These are phyloP conservation scores for Stereocaulon alpinum DNA, from an alignment of 495 filamentous ascomycete species.

Conservation along the genomic window DNA sequence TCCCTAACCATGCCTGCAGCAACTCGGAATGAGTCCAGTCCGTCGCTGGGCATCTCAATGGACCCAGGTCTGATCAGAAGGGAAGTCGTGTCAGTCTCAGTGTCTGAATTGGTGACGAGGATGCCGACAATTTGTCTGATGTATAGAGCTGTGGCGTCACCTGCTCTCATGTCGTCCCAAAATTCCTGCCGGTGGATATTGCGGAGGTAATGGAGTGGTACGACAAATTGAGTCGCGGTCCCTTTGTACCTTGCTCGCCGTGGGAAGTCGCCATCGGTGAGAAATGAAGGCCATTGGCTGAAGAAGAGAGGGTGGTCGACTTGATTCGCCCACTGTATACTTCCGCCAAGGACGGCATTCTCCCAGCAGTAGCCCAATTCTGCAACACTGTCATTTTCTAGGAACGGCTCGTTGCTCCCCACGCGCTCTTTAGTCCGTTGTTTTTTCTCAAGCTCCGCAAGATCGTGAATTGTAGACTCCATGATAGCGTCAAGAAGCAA, in stretches of 20 bases:
- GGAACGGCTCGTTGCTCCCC: slow-evolving; percentile 2
- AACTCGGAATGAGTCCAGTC: not conserved
- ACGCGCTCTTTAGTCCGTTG: not conserved
- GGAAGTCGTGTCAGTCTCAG: not conserved
- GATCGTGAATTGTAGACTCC: not conserved
- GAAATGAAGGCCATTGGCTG: slow-evolving; percentile 6
- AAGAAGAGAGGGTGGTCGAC: slow-evolving; percentile 4
- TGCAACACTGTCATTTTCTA: not conserved
- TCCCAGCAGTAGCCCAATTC: slow-evolving; percentile 7
- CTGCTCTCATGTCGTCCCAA: not conserved
- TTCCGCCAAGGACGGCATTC: slow-evolving; percentile 3
- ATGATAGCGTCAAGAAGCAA: not conserved
- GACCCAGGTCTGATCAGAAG: not conserved
- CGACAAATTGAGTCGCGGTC: not conserved
- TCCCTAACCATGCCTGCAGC: not conserved
- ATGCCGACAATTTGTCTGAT: not conserved
- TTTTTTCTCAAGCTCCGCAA: not conserved
- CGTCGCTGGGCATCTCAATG: not conserved
- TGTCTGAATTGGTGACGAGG: not conserved
- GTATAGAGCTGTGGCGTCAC: not conserved
- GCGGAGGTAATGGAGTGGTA: not conserved
- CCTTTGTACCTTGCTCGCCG: not conserved
- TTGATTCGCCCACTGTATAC: not conserved
- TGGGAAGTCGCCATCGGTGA: not conserved
- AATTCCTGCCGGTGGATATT: slow-evolving; percentile 7